Base-by-base conservation (phyloP, 208 protist genomes). In the Leishmania major region DNA sequence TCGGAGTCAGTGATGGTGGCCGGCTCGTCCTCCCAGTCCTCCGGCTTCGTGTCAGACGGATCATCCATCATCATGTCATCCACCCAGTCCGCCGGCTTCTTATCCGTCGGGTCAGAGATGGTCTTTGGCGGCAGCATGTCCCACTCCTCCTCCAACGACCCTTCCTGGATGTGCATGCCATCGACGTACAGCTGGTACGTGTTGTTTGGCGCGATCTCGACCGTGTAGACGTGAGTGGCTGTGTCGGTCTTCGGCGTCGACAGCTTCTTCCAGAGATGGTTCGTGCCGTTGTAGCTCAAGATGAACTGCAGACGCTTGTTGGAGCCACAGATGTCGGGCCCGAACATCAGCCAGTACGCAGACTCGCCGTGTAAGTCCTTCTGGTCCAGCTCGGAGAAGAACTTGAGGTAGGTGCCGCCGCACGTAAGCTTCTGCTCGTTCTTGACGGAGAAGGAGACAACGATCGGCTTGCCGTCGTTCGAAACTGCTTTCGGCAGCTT, bases 261-360 rank as follows among this genome's bases (percentile, higher is more conserved):
- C 45, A 79, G 76, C 73, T 90, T 92, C 80, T 96, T 99, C 90
- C 94, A 97, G 73, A 96, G 83, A 69, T 93, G 83, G 87, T 99
- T 99, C 75, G 89, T 87, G 57, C 96, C 98, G 25, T 99, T 97
- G 92, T 99, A 96, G 82, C 94, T 91, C 55, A 99, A 90, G 88
- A 99, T 99, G 60, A 99, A 89, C 88, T 99, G 97, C 47, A 99
- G 83, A 79, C 92, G 92, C 59, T 90, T 94, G 13, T 31, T 85
- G 28, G 53, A 19, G 75, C 97, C 98, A 80, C 98, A 99, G 73
- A 94, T 88, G 91, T 99, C 98, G 62, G 98, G 98, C 75, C 98
- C 98, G 83, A 99, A 99, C 98, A 99, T 99, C 69, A 99, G 95
- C 83, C 83, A 91, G 89, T 99, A 99, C 74, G 87, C 77, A 49